Base-by-base conservation (phyloP, 1,284 basidiomycete species). In the Mycosarcoma mackinlayi region DNA sequence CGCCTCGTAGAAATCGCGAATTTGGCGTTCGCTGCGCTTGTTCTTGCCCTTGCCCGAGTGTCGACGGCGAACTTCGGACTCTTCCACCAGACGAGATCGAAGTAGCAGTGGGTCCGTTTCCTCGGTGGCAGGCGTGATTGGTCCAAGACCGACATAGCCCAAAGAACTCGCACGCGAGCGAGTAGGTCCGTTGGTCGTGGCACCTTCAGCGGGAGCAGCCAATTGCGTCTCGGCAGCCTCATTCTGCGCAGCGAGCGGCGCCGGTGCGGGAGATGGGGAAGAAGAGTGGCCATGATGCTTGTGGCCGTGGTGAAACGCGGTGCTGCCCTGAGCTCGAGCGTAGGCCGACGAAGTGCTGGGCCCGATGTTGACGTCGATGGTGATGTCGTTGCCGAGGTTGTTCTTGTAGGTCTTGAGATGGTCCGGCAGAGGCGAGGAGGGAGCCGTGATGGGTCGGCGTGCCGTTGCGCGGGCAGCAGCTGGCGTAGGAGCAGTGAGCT, bases 1-100 rank as follows among this genome's bases (percentile, higher is more conserved):
- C 46, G 85, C 88, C 48, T 87, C 84, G 74, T 97, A 93, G 81
- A 91, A 95, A 27, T 84, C 84, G 47, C 88, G 90, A 38, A 92
- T 70, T 10, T 83, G 81, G 19, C 84, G 73, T 57, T 84, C 84
- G 55, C 76, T 76, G 27, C 75, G 78, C 37, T 70, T 77, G 55
- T 63, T 81, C 49, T 73, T 77, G 50, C 64, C 80, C 77, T 67
- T 60, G 83, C 81, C 82, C 65, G 59, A 78, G 69, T 41, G 85
- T 48, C 41, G 76, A 70, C 33, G 78, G 64, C 51, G 66, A n/a
- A 85, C 61, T 47, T 83, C 80, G 24, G 78, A 77, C 33, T 84
- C 84, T 30, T 74, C 77, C 34, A 85, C 77, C 40, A 85, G 74
- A 40, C 80, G 83, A 7, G 67, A 65, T 16, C 85, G 78, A 4